Evolutionary conservation across 768 basidiomycete genomes (phyloP), one percentile per base, ranked within the genome.

Genomic region (Lyophyllum atratum): DNA sequence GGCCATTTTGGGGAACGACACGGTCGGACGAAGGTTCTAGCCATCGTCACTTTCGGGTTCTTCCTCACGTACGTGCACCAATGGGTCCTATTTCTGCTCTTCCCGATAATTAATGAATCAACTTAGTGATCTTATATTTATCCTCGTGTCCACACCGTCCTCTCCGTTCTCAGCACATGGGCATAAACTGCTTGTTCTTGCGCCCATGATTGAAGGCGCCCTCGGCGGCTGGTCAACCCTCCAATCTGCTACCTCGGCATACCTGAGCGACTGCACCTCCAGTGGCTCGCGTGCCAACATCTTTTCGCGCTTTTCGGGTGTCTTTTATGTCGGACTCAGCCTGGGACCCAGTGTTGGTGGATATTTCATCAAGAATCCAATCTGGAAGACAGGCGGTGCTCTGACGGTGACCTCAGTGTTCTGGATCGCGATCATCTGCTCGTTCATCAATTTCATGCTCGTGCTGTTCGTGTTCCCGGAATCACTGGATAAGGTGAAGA

Each of bases 241-340:
- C 9, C 84, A 86, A 53, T 84, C 87, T 3, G 86, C 88, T 0
- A 85, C 85, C n/a, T 84, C 88, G 14, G 90, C 94, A 3, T 93
- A 93, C 64, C 76, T 93, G 50, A 87, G 88, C 33, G 92, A 94
- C 64, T 92, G 90, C 66, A 93, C 92, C 2, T 89, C 89, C n/a
- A 78, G 84, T 43, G 92, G 91, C 42, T 92, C 92, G 9, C 84
- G 91, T 40, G 82, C 92, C 1, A 79, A 84, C 39, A 84, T 87
- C 25, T 87, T 87, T 70, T 84, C 85, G n/a, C 79, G 86, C 15
- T 87, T 94, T 69, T 78, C 82, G 8, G 95, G 94, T 2, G 82
- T 92, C 7, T 80, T 88, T 58, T 92, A 85, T 72, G 64, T 89
- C 26, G 95, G 94, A 28, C 80, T 92, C 63, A 82, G 87, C 4